phyloP scores from a whole-genome alignment of 768 basidiomycete species.

The Clavulina sp. region DNA sequence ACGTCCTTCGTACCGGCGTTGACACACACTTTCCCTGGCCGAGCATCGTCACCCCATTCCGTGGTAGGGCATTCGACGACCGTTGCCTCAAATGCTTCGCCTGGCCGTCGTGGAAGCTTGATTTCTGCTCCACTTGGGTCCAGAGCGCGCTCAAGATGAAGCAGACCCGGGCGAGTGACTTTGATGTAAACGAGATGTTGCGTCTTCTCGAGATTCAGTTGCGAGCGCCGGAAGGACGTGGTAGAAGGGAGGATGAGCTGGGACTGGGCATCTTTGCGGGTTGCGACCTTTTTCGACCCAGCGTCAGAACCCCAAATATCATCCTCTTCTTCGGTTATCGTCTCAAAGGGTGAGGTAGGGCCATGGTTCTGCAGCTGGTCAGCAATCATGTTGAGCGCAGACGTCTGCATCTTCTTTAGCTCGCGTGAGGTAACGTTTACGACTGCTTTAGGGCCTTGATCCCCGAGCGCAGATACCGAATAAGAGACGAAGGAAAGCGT shows the following conservation, averaged over 20 bases:
- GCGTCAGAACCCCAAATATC: slow-evolving; percentile 11
- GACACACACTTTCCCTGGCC: slow-evolving; percentile 37
- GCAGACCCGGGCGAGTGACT: slow-evolving; percentile 49
- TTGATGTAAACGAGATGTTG: slow-evolving; percentile 60
- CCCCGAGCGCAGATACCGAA: slow-evolving; percentile 48
- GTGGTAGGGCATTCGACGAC: slow-evolving; percentile 73
- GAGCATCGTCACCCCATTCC: slow-evolving; percentile 34
- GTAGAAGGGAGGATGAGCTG: slow-evolving; percentile 21
- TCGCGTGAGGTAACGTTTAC: slow-evolving; percentile 2
- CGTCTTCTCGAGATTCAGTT: slow-evolving; percentile 54
- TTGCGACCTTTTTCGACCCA: slow-evolving; percentile 12
- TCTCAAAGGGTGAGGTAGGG: slow-evolving; percentile 42
- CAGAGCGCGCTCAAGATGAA: slow-evolving; percentile 56
- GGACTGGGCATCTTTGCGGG: slow-evolving; percentile 1
- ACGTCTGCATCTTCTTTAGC: slow-evolving; percentile 3
- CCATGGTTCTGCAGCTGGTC: slow-evolving; percentile 16
- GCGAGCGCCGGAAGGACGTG: too few species aligned
- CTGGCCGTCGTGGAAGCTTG: slow-evolving; percentile 42
- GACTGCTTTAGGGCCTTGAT: slow-evolving; percentile 11
- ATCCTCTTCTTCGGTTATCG: slow-evolving; percentile 56
- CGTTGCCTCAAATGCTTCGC: slow-evolving; percentile 38
- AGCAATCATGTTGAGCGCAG: slow-evolving; percentile 13
- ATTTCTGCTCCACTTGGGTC: slow-evolving; percentile 43
- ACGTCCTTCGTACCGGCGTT: slow-evolving; percentile 35
- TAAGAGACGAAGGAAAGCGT: slow-evolving; percentile 47